Evolutionary conservation across 768 basidiomycete species (phyloP).

Genomic region (Leccinum variicolor): DNA sequence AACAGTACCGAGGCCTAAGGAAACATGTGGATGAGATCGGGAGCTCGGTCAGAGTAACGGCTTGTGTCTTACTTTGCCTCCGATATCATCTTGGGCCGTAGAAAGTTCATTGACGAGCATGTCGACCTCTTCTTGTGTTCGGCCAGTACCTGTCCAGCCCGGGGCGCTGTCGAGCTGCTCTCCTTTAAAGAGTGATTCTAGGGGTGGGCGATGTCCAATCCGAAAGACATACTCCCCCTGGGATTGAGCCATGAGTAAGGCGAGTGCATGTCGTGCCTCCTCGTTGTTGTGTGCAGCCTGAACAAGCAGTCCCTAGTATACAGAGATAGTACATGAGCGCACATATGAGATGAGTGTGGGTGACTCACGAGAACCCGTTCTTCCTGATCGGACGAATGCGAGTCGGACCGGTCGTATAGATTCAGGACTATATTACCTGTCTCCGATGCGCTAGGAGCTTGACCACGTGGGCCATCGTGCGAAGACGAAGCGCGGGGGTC

Average conservation of each 20-base stretch:
- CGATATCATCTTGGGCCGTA: constrained; percentile 66
- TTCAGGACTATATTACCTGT: background rate
- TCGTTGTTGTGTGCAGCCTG: constrained; percentile 40
- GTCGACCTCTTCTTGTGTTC: constrained; percentile 53
- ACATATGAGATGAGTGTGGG: background rate
- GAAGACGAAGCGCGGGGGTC: constrained; percentile 13
- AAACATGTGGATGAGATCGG: background rate
- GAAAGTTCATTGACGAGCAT: constrained; percentile 42
- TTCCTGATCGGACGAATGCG: constrained; percentile 15
- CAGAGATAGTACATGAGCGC: background rate
- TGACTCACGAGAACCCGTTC: constrained; percentile 15
- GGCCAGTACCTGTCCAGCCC: constrained; percentile 52
- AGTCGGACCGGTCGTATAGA: background rate
- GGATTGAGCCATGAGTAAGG: constrained; percentile 61
- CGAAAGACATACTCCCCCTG: constrained; percentile 75
- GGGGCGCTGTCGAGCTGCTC: constrained; percentile 43
- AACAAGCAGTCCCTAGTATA: constrained; percentile 39
- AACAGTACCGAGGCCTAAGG: constrained; percentile 56
- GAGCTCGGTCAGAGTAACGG: background rate
- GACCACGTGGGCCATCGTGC: constrained; percentile 43
- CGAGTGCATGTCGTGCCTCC: constrained; percentile 59
- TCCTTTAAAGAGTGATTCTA: constrained; percentile 50
- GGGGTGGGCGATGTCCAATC: constrained; percentile 66
- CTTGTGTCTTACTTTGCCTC: constrained; percentile 60
- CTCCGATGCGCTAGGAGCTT: constrained; percentile 30